Evolutionary conservation across 2,329 filamentous ascomycete genomes (phyloP).

Genomic region (Dactylellina parvicollis): DNA sequence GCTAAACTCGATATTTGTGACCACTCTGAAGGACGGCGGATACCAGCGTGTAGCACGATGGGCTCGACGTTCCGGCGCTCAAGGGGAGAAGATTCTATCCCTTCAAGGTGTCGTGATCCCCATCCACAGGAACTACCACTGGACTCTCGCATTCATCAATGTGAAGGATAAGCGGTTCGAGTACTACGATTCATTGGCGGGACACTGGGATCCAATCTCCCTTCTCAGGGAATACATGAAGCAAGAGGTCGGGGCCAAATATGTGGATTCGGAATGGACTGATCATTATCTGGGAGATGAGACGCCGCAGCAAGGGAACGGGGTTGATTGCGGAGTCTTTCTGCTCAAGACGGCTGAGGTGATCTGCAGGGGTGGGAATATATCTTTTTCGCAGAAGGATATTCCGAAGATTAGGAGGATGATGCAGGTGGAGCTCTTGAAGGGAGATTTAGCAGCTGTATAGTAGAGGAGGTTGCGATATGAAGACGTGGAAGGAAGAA

Average conservation of each 20-base stretch:
- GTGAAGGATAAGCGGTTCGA: constrained; percentile 56
- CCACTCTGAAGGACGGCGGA: constrained; percentile 31
- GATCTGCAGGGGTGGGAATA: constrained; percentile 49
- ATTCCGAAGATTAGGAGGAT: constrained; percentile 55
- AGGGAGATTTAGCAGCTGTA: constrained; percentile 52
- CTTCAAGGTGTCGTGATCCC: constrained; percentile 56
- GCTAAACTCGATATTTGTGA: constrained; percentile 55
- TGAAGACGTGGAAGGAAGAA: no score
- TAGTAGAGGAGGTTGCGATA: not conserved
- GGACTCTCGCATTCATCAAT: constrained; percentile 57
- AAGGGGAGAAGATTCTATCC: constrained; percentile 53
- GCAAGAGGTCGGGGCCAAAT: constrained; percentile 53
- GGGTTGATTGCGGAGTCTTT: constrained; percentile 57
- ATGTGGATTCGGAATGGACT: constrained; percentile 54
- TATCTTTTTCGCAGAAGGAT: constrained; percentile 55
- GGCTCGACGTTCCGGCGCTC: constrained; percentile 44
- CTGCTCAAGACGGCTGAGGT: constrained; percentile 57
- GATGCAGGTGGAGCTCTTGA: constrained; percentile 56
- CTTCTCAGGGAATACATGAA: constrained; percentile 54
- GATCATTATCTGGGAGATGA: constrained; percentile 45
- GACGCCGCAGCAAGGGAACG: constrained; percentile 55
- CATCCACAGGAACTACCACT: constrained; percentile 56
- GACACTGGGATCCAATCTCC: constrained; percentile 50
- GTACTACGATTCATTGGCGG: constrained; percentile 57
- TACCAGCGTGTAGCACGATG: constrained; percentile 55